A percentile compares a stretch with the other conserved stretches of the same genome.
Evolutionary conservation across 1,284 basidiomycete genomes (phyloP).

Genomic region (Rhodotorula glutinis): DNA sequence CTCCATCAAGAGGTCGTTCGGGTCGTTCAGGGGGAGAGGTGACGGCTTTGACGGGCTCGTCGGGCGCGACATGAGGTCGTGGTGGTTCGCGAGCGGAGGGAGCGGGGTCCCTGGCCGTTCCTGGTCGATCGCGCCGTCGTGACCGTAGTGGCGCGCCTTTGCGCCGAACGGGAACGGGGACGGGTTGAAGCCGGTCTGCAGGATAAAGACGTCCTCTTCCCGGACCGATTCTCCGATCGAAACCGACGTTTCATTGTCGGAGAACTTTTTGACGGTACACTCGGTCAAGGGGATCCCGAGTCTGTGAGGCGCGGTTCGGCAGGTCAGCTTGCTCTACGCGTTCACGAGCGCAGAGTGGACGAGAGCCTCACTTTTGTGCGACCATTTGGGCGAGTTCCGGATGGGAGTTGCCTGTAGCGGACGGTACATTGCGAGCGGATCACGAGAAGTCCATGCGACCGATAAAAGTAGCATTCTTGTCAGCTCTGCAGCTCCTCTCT

Average conservation of each 20-base stretch:
- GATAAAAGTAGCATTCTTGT: no score
- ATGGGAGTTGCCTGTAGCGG: constrained; percentile 83
- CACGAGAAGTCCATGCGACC: neutral
- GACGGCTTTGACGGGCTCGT: constrained; percentile 25
- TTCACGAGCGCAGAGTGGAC: neutral
- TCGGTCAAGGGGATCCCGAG: constrained; percentile 87
- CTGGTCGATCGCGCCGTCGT: constrained; percentile 61
- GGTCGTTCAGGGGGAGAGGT: constrained; percentile 47
- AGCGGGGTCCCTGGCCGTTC: constrained; percentile 33
- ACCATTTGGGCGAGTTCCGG: constrained; percentile 92
- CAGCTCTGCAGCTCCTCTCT: no score
- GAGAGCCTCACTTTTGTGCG: constrained; percentile 74
- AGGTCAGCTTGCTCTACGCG: constrained; percentile 5
- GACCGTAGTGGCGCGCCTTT: constrained; percentile 37
- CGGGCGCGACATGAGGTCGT: constrained; percentile 57
- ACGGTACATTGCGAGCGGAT: neutral
- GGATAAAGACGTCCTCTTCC: constrained; percentile 96
- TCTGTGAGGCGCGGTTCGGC: constrained; percentile 52
- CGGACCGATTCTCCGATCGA: constrained; percentile 76
- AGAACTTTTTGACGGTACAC: constrained; percentile 91
- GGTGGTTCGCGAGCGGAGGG: constrained; percentile 45
- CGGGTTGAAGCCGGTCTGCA: constrained; percentile 59
- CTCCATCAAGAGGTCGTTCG: constrained; percentile 63
- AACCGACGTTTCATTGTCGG: constrained; percentile 52
- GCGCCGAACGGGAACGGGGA: constrained; percentile 39